Evolutionary conservation across 768 basidiomycete genomes (phyloP).

Genomic region (Suillus brevipes): DNA sequence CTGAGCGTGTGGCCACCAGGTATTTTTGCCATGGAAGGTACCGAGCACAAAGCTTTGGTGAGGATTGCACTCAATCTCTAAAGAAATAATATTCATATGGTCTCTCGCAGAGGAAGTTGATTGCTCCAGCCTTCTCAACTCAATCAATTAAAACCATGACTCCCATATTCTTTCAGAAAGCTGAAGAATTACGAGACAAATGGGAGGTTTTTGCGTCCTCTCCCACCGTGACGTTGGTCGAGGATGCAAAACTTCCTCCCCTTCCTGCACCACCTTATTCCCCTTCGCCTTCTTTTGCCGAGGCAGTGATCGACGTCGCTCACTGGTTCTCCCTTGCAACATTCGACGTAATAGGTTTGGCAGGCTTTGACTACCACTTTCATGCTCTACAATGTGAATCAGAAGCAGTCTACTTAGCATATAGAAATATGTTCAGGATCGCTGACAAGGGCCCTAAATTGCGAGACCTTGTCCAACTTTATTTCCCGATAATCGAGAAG

Average conservation of each 20-base stretch:
- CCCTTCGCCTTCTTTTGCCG: conserved; percentile 6
- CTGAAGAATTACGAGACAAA: conserved; percentile 46
- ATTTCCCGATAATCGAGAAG: conserved; percentile 46
- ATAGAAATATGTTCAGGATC: conserved; percentile 50
- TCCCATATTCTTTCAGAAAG: conserved; percentile 52
- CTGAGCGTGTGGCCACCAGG: conserved; percentile 30
- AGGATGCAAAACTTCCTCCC: conserved; percentile 8
- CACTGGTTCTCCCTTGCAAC: conserved; percentile 63
- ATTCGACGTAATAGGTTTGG: conserved; percentile 64
- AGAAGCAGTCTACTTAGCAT: conserved; percentile 49
- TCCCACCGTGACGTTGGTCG: not conserved
- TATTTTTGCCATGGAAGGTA: conserved; percentile 53
- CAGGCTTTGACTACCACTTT: conserved; percentile 56
- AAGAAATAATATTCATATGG: not conserved
- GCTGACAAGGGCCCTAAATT: conserved; percentile 45
- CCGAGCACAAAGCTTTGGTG: conserved; percentile 46
- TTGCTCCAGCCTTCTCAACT: conserved; percentile 51
- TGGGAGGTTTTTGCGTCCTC: conserved; percentile 39
- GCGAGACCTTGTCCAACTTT: conserved; percentile 43
- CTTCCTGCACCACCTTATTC: conserved; percentile 10
- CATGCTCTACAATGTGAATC: conserved; percentile 49
- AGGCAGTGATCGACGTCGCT: conserved; percentile 45
- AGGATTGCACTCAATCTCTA: conserved; percentile 2
- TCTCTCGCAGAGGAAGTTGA: conserved; percentile 39
- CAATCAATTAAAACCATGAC: conserved; percentile 45